Evolutionary conservation across 768 basidiomycete genomes (phyloP), one percentile per base, ranked within the genome.

Genomic region (Russula ochroleuca): DNA sequence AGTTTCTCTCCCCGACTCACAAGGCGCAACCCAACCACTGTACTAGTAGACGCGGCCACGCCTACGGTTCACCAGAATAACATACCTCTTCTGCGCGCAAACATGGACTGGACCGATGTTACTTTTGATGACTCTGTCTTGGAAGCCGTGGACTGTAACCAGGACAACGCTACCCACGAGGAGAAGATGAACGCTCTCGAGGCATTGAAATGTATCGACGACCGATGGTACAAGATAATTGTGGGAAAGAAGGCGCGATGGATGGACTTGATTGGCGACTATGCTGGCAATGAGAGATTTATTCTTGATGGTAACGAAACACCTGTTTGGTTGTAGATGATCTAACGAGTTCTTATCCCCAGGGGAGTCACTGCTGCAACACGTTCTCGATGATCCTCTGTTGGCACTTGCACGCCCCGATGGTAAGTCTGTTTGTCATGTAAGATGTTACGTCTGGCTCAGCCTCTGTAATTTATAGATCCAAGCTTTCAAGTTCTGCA

Each of bases 241-340:
- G 70, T 72, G 31, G 74, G 72, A 69, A 73, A 76, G 62, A 63
- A 70, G 31, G 79, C 77, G 14, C 70, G 82, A 61, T 83, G 81
- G 83, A 87, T 88, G 86, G 87, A 88, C 71, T 75, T 88, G 10
- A 73, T 88, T 33, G 85, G 86, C 4, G 87, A 87, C 69, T 88
- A 87, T 70, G 86, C 84, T 23, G 87, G 87, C 1, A 79, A 70
- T 40, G 87, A 89, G 69, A 78, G 78, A 17, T 89, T 89, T 69
- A 68, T 87, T 45, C 75, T 89, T 62, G 85, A 88, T 71, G 86
- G 86, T 83, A 70, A 41, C 70, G 66, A 7, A 35, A 2, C 11
- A 21, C 47, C 40, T 49, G 21, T 23, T 28, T n/a, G 45, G 31
- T 28, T 14, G 48, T 41, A 61, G 23, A 47, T 33, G 56, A 28